Conservation (phyloP, 192 early-diverging fungal genomes). For the Pilaira anomala region DNA sequence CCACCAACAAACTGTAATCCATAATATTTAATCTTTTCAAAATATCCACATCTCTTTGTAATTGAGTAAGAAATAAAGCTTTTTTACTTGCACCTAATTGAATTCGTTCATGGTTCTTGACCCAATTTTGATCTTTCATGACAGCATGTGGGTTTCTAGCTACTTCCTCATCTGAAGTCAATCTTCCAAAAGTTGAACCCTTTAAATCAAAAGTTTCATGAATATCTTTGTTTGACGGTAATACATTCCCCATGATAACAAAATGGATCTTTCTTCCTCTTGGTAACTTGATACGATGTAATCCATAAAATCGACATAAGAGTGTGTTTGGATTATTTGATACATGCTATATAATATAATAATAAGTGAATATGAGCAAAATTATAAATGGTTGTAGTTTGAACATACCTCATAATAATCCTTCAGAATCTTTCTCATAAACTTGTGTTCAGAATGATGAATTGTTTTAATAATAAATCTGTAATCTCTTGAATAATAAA, state of each 20-base stretch:
- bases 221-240: slow-evolving; percentile 97
- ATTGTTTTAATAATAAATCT: slow-evolving; percentile 99
- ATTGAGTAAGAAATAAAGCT: slow-evolving; percentile 77
- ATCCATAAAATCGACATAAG: slow-evolving; percentile 88
- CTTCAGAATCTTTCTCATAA: slow-evolving; percentile 83
- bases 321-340: slow-evolving; percentile 87
- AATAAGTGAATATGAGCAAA: not conserved
- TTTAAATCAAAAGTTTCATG: slow-evolving; percentile 97
- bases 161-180: slow-evolving; percentile 73
- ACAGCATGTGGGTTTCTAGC: slow-evolving; percentile 82
- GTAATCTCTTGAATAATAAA: slow-evolving; percentile 98
- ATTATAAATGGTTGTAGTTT: not conserved
- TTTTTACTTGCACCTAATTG: slow-evolving; percentile 84
- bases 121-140: slow-evolving; percentile 98
- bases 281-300: slow-evolving; percentile 94
- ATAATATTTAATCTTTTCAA: slow-evolving; percentile 44
- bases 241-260: slow-evolving; percentile 98
- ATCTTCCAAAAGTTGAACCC: slow-evolving; percentile 89
- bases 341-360: slow-evolving; percentile 59
- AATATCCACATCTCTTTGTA: slow-evolving; percentile 83
- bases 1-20: slow-evolving; percentile 98
- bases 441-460: slow-evolving; percentile 94
- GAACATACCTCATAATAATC: slow-evolving; percentile 70
- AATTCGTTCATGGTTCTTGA: slow-evolving; percentile 68
- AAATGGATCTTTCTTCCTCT: slow-evolving; percentile 94